Base-by-base conservation (phyloP, 2,329 filamentous ascomycete species). In the Fusarium poae region DNA sequence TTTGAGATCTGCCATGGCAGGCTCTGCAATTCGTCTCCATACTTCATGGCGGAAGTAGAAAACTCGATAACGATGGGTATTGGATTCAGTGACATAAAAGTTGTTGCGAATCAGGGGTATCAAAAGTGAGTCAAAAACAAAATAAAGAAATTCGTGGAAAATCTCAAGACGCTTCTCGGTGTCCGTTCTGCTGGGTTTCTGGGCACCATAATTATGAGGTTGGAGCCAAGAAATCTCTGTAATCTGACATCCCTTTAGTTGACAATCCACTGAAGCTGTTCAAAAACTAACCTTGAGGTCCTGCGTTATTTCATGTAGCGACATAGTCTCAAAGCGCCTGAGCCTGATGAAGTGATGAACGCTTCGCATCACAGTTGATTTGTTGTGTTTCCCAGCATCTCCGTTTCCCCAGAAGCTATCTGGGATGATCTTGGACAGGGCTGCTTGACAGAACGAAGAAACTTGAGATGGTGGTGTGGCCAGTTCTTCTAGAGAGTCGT, bases 41-140 rank as follows among this genome's bases (percentile, higher is more conserved):
- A 96, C 84, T 78, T 99, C 96, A 69, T 99, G 96, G 6, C 95
- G 91, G 76, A 97, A 98, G 80, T 93, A 99, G 78, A 97, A 97
- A 1, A 98, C 81, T 29, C 89, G 88, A 72, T 96, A 93, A 18
- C 91, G 89, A 75, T 97, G 89, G 2, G 84, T 83, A 67, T 89
- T 94, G 0, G 94, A 96, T 77, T 99, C 96, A 0, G 96, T 99
- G 37, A 97, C 92, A 75, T 98, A 95, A 74, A 99, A 99, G 74
- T 96, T 94, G 66, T 88, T 89, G 34, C 92, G 89, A 48, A 98
- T 86, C 10, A 99, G 84, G 12, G 96, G 95, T 72, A 98, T 92
- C 57, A 99, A 76, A 23, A 97, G 84, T 0, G 94, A 97, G 78
- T 99, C 96, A 74, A 99, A 96, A 6, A 97, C 70, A 77, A 94